Evolutionary conservation across 306 rosid species (phyloP), one percentile per base, ranked within the genome.

Genomic region (Castanospermum australe): DNA sequence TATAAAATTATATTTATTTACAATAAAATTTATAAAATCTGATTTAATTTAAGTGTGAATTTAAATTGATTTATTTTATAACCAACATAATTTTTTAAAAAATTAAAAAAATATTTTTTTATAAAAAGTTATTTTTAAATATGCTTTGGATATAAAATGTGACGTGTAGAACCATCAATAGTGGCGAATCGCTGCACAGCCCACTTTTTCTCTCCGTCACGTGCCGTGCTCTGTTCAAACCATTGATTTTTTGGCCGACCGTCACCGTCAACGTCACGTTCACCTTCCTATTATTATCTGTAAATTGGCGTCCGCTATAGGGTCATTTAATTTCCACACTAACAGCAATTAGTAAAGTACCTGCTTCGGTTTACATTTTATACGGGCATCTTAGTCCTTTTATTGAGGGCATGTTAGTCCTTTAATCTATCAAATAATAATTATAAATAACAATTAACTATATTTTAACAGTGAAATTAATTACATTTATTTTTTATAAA

Each of bases 111-210:
- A 36, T 38, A 57, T 0, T 8, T n/a, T n/a, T n/a, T 28, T 28
- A 25, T n/a, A n/a, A n/a, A n/a, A n/a, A n/a, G n/a, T n/a, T n/a
- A n/a, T n/a, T n/a, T n/a, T n/a, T n/a, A n/a, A n/a, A n/a, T n/a
- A n/a, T n/a, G n/a, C n/a, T n/a, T n/a, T n/a, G n/a, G n/a, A n/a
- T n/a, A n/a, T n/a, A 11, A 59, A 28, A 3, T 38, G 65, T 44
- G 32, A 38, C 36, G 1, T 42, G 8, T 25, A 22, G 55, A 65
- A 59, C 30, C 71, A 15, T n/a, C 60, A 55, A 10, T 36, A 50
- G 81, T 69, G 77, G 71, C 4, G 39, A 13, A 21, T 18, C 45
- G 61, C 42, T 68, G 66, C 81, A 47, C 59, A 41, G 55, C 38
- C 65, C 62, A 69, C 61, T n/a, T n/a, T n/a, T n/a, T 59, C 35